phyloP scores from a whole-genome alignment of 176 grass and related monocot genomes.

The Aegilops tauschii region DNA sequence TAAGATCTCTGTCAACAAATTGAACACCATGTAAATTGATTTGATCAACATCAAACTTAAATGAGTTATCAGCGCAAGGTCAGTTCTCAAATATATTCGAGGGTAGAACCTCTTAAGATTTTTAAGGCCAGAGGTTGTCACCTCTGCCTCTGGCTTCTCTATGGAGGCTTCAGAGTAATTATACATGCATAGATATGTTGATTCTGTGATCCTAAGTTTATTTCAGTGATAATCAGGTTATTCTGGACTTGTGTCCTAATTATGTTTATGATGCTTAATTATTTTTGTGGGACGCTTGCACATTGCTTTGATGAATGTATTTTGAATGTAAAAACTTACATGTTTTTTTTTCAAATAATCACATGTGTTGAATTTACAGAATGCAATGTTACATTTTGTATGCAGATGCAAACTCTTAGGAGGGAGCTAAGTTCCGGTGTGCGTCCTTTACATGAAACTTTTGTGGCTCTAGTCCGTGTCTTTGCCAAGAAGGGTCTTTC shows the following conservation, averaged over 20 bases:
- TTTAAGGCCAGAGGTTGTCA: background rate
- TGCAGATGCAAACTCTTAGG: slow-evolving; percentile 96
- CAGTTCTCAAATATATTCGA: background rate
- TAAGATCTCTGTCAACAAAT: background rate
- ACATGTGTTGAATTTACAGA: slow-evolving; percentile 3
- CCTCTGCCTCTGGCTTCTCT: background rate
- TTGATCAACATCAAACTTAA: background rate
- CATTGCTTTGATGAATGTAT: background rate
- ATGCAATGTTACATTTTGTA: slow-evolving; percentile 15
- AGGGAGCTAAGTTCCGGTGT: slow-evolving; percentile 86
- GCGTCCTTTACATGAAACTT: slow-evolving; percentile 85
- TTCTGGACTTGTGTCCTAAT: background rate
- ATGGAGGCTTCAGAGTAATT: background rate
- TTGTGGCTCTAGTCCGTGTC: slow-evolving; percentile 85
- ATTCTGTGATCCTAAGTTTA: slow-evolving; percentile 18
- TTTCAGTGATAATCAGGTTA: slow-evolving; percentile 21
- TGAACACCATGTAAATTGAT: background rate
- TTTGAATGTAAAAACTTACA: background rate
- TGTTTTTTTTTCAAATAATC: background rate
- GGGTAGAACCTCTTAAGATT: background rate
- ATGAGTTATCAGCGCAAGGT: background rate
- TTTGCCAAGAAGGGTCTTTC: slow-evolving; percentile 89
- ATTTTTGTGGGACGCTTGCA: background rate
- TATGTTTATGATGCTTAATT: background rate
- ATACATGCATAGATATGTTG: background rate